phyloP scores from a whole-genome alignment of 176 grass and related monocot species.

The Juncus inflexus region DNA sequence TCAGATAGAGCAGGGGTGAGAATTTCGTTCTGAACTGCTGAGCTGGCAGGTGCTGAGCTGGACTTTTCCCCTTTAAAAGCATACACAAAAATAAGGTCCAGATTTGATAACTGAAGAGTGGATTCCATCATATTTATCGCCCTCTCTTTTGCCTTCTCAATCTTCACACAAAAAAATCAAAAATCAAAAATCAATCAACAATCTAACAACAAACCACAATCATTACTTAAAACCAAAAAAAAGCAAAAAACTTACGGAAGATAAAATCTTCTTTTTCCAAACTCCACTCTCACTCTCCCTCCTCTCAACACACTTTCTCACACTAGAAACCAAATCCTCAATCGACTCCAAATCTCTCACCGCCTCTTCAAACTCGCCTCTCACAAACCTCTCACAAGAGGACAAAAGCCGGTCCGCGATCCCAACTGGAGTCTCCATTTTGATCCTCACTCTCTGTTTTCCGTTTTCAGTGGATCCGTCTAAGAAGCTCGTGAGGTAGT shows the following conservation, averaged over 20 bases:
- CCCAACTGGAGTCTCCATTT: conserved; percentile 88
- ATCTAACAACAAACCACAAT: not conserved
- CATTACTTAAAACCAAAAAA: not conserved
- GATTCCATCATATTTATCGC: conserved; percentile 74
- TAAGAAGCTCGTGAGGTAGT: conserved; percentile 79
- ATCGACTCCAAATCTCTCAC: conserved; percentile 72
- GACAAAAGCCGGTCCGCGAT: conserved; percentile 83
- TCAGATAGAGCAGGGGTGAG: conserved; percentile 65
- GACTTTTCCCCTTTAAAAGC: conserved; percentile 51
- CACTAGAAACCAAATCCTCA: conserved; percentile 53
- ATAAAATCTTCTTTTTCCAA: conserved; percentile 65
- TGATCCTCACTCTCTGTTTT: conserved; percentile 71
- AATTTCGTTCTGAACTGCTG: conserved; percentile 89
- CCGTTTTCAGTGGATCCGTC: conserved; percentile 93
- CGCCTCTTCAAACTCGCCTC: conserved; percentile 69
- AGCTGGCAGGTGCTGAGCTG: conserved; percentile 37
- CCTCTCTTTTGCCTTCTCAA: conserved; percentile 77
- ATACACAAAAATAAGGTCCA: conserved; percentile 86
- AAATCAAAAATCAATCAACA: conserved; percentile 1
- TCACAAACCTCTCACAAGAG: conserved; percentile 76
- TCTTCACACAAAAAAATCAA: conserved; percentile 42
- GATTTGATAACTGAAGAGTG: conserved; percentile 80
- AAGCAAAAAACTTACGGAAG: conserved; percentile 59
- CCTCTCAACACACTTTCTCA: conserved; percentile 57
- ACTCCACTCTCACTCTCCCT: conserved; percentile 59